Conservation (phyloP, 768 basidiomycete genomes). For the Tylopilus balloui region DNA sequence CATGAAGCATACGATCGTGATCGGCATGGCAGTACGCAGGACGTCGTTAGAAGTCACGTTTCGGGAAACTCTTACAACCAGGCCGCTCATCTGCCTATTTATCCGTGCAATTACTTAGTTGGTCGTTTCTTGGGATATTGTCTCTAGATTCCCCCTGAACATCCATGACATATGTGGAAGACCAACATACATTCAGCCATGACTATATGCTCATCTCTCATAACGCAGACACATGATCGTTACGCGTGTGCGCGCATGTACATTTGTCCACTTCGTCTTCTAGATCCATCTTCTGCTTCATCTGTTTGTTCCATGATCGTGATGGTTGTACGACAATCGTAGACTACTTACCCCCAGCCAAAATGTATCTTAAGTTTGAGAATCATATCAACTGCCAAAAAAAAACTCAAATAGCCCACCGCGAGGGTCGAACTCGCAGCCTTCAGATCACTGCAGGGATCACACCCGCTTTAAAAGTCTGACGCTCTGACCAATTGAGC, state of each 20-base stretch:
- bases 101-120: constrained; percentile 21
- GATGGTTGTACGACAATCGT: constrained; percentile 17
- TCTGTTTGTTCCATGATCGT: constrained; percentile 11
- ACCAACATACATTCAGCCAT: constrained; percentile 13
- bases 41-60: constrained; percentile 22
- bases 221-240: constrained; percentile 5
- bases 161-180: constrained; percentile 20
- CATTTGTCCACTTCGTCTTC: constrained; percentile 3
- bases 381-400: neutral
- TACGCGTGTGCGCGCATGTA: constrained; percentile 9
- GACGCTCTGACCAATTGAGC: constrained; percentile 63
- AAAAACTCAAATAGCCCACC: constrained; percentile 54
- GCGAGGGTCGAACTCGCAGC: constrained; percentile 85
- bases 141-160: constrained; percentile 23
- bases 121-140: constrained; percentile 28
- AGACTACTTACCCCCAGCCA: constrained; percentile 15
- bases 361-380: constrained; percentile 17
- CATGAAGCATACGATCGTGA: constrained; percentile 30
- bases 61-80: constrained; percentile 7
- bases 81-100: constrained; percentile 23
- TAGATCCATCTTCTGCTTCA: constrained; percentile 11
- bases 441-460: constrained; percentile 52
- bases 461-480: constrained; percentile 41
- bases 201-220: constrained; percentile 14
- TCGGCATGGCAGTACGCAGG: constrained; percentile 21